Evolutionary conservation across 1,284 basidiomycete species (phyloP).

Genomic region (Peniophora sp.): DNA sequence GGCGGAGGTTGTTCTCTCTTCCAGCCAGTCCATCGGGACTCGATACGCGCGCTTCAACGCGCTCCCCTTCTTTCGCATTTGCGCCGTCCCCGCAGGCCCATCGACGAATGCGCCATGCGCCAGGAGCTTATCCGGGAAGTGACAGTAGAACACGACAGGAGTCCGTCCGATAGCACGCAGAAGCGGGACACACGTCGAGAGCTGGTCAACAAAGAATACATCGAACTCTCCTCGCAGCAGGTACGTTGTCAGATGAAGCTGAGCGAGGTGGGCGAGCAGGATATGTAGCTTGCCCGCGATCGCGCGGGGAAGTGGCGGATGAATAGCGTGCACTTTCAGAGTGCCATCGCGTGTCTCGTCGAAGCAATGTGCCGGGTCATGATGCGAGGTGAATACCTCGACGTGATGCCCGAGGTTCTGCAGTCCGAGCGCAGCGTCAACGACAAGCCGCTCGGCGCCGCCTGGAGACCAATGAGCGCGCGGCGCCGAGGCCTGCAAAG

Average conservation of each 20-base stretch:
- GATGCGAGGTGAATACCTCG: slow-evolving; percentile 92
- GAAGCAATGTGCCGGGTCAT: slow-evolving; percentile 81
- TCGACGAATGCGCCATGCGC: slow-evolving; percentile 71
- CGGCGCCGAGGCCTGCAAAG: slow-evolving; percentile 1
- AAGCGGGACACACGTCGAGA: slow-evolving; percentile 86
- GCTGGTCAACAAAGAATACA: slow-evolving; percentile 92
- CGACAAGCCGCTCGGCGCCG: slow-evolving; percentile 90
- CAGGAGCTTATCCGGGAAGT: slow-evolving; percentile 95
- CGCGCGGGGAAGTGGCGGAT: slow-evolving; percentile 74
- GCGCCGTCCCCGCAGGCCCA: slow-evolving; percentile 16
- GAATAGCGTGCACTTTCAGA: slow-evolving; percentile 73
- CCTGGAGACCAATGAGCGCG: slow-evolving; percentile 38
- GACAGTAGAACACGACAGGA: slow-evolving; percentile 93
- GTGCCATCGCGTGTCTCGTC: slow-evolving; percentile 88
- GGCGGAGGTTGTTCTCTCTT: slow-evolving; percentile 84
- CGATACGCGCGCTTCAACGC: slow-evolving; percentile 74
- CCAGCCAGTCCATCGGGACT: slow-evolving; percentile 83
- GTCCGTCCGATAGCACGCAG: slow-evolving; percentile 62
- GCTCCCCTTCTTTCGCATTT: slow-evolving; percentile 28
- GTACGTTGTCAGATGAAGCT: slow-evolving; percentile 70
- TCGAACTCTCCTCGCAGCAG: slow-evolving; percentile 64
- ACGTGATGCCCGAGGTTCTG: slow-evolving; percentile 83
- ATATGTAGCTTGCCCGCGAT: slow-evolving; percentile 78
- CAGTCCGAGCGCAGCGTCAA: slow-evolving; percentile 90
- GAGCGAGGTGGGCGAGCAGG: slow-evolving; percentile 82